Base-by-base conservation (phyloP, 2,329 filamentous ascomycete genomes). In the Exophiala mesophila region DNA sequence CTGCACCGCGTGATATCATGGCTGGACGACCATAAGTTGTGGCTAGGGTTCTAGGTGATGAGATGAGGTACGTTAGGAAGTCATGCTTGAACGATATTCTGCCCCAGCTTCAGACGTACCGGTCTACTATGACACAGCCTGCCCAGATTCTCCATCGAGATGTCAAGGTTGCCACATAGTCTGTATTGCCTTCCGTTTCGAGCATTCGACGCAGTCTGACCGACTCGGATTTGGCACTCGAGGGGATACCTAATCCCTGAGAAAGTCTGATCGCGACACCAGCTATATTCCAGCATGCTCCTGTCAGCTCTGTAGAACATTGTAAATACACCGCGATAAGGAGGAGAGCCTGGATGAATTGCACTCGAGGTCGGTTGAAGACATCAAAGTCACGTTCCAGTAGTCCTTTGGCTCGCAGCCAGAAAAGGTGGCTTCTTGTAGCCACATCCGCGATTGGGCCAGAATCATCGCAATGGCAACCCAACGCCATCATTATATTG, bases 311-410 rank as follows among this genome's bases (percentile, higher is more conserved):
- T 6, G 70, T 64, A 0, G 70, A 72, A 34, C 70, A 70, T 33
- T 73, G 71, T 0, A 74, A 53, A 43, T 72, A 74, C 30, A 71
- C 68, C 10, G 66, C 67, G 47, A 69, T 70, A 3, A 73, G 56
- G 0, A 74, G 53, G 1, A 73, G 52, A 31, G 66, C 72, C 47
- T 73, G 71, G 1, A 73, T 65, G 1, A 71, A 41, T 32, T 66
- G 65, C 0, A 68, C 49, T 0, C 68, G 71, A 0, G 65, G 65
- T 0, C 62, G 56, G 9, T 70, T 61, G 65, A 42, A 42, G 12
- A 42, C 31, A 19, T 64, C 67, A 35, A 71, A 64, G 1, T 66
- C 63, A 0, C 72, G 56, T 33, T 42, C 32, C 8, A 42, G 16
- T 7, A 42, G 33, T 6, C 10, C 17, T n/a, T 42, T 42, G 21